Evolutionary conservation across 2,329 filamentous ascomycete species (phyloP).

Genomic region (Thelonectria olida): DNA sequence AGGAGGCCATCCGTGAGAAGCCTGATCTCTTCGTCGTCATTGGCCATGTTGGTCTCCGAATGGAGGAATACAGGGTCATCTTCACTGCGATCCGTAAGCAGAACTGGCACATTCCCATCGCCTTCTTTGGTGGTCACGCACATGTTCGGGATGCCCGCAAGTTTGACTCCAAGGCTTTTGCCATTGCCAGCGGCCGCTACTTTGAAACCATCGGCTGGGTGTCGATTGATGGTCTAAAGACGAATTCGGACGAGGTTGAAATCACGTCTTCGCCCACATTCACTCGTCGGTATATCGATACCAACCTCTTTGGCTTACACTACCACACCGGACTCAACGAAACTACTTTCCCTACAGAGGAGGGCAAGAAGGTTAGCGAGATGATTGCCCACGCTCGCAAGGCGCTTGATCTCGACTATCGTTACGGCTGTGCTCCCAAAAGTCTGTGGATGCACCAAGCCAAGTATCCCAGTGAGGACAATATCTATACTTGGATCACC

Average conservation of each 20-base stretch:
- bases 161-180: slow-evolving; percentile 82
- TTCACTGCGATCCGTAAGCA: slow-evolving; percentile 80
- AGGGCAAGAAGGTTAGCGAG: slow-evolving; percentile 75
- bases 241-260: slow-evolving; percentile 37
- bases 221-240: slow-evolving; percentile 75
- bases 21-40: slow-evolving; percentile 87
- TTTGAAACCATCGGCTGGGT: slow-evolving; percentile 96
- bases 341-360: slow-evolving; percentile 77
- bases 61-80: slow-evolving; percentile 80
- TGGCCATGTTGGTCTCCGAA: slow-evolving; percentile 85
- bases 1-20: slow-evolving; percentile 83
- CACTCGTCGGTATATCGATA: slow-evolving; percentile 88
- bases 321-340: slow-evolving; percentile 80
- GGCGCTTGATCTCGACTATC: slow-evolving; percentile 75
- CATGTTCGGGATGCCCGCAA: slow-evolving; percentile 87
- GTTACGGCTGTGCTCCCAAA: slow-evolving; percentile 84
- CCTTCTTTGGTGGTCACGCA: slow-evolving; percentile 90
- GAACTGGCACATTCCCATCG: slow-evolving; percentile 85
- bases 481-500: slow-evolving; percentile 84
- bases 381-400: slow-evolving; percentile 76
- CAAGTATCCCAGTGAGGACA: slow-evolving; percentile 76
- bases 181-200: slow-evolving; percentile 87
- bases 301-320: slow-evolving; percentile 85
- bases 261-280: slow-evolving; percentile 64
- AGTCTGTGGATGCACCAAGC: slow-evolving; percentile 84